Base-by-base conservation (phyloP, 805 yeast genomes). In the Yamadazyma olivae region DNA sequence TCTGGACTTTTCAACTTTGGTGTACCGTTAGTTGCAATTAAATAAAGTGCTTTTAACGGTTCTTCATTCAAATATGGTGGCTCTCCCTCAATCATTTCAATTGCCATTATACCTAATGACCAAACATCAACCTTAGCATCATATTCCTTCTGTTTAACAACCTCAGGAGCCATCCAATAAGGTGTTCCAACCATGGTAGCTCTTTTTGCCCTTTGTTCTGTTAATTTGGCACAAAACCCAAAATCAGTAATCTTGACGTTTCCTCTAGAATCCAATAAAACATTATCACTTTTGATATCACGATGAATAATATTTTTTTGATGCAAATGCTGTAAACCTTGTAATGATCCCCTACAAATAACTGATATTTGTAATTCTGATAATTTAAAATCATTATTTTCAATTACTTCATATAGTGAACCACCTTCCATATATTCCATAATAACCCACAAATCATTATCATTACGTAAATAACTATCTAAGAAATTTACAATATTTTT, bases 361-460 rank as follows among this genome's bases (percentile, higher is more conserved):
- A 90, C 79, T 2, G 97, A 86, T 46, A 95, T 93, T 62, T 95
- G 99, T 34, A 79, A 76, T 59, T 93, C 99, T 13, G 76, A 74
- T 49, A 93, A 64, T 32, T 76, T 72, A 45, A 51, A 59, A 36
- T 80, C 81, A 57, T 90, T 90, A 61, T 89, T 86, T 38, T 89
- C 96, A 53, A 95, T 90, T 27, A 95, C 86, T 64, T 93, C 99
- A 0, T 98, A 93, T 48, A 93, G 68, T 4, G 96, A 85, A 1
- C 99, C 99, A 36, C 99, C 99, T 64, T 95, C 97, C 99, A 93
- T 93, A 58, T 81, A 95, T 61, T 93, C 99, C 99, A 93, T 93
- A 21, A 95, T 85, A n/a, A 93, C 99, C 96, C 98, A 91, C 41
- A 93, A 69, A 53, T 93, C 97, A 40, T 77, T 74, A 32, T 73